Evolutionary conservation across 495 filamentous ascomycete species (phyloP).

Genomic region (Talaromyces liani): DNA sequence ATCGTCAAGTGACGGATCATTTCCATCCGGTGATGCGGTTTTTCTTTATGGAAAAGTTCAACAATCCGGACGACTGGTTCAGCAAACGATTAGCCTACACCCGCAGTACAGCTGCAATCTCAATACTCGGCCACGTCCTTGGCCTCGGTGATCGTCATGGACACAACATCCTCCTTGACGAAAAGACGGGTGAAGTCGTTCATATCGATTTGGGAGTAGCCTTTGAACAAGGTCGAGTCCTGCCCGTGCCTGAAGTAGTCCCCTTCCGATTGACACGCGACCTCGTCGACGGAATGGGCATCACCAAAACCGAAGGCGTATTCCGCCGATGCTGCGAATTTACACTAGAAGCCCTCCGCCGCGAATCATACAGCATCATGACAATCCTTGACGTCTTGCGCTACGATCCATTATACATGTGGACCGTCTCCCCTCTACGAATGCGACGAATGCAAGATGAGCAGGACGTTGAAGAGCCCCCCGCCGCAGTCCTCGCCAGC

Average conservation of each 20-base stretch:
- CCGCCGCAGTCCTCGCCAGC: slow-evolving; percentile 14
- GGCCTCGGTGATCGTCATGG: slow-evolving; percentile 95
- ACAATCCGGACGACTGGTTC: slow-evolving; percentile 95
- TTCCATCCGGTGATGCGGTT: slow-evolving; percentile 94
- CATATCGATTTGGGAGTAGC: slow-evolving; percentile 96
- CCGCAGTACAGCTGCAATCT: slow-evolving; percentile 85
- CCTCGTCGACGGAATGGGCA: slow-evolving; percentile 93
- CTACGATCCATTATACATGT: slow-evolving; percentile 92
- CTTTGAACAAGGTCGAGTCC: slow-evolving; percentile 88
- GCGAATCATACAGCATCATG: slow-evolving; percentile 93
- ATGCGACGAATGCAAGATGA: slow-evolving; percentile 69
- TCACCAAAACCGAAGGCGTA: slow-evolving; percentile 90
- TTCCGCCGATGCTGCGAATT: slow-evolving; percentile 97
- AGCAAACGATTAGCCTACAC: slow-evolving; percentile 79
- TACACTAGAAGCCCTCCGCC: slow-evolving; percentile 83
- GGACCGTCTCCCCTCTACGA: slow-evolving; percentile 86
- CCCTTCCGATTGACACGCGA: slow-evolving; percentile 94
- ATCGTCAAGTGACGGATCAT: slow-evolving; percentile 61
- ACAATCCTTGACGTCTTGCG: slow-evolving; percentile 92
- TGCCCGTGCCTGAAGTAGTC: slow-evolving; percentile 90
- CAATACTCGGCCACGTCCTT: slow-evolving; percentile 87
- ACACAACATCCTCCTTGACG: slow-evolving; percentile 92
- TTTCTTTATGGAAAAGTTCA: slow-evolving; percentile 94
- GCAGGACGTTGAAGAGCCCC: slow-evolving; percentile 37
- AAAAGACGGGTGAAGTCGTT: slow-evolving; percentile 83